phyloP scores from a whole-genome alignment of 1,139 yeast genomes.

The Yamadazyma sp. region DNA sequence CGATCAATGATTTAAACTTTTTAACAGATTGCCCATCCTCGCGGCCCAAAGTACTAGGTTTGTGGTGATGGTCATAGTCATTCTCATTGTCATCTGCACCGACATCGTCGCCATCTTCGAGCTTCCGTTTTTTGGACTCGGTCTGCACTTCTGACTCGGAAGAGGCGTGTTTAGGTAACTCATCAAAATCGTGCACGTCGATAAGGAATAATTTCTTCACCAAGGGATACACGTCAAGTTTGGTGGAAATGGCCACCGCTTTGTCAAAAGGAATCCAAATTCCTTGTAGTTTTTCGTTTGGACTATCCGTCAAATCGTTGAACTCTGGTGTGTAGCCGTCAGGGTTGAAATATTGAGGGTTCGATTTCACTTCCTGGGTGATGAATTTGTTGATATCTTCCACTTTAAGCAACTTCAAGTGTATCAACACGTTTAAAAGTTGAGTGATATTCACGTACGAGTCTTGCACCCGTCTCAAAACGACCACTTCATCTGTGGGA shows the following conservation, averaged over 20 bases:
- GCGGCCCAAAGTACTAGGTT: background rate
- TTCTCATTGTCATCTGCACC: too few relatives aligned
- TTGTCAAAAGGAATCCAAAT: conserved; percentile 48
- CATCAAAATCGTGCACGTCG: conserved; percentile 48
- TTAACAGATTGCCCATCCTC: conserved; percentile 7
- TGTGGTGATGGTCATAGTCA: too few relatives aligned
- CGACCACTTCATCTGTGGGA: conserved; percentile 15
- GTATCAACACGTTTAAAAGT: conserved; percentile 33
- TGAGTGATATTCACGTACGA: conserved; percentile 45
- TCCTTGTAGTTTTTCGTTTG: conserved; percentile 30
- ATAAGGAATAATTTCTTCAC: conserved; percentile 41
- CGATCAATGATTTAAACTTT: conserved; percentile 13
- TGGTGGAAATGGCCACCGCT: conserved; percentile 41
- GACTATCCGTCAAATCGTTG: conserved; percentile 32
- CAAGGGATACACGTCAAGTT: conserved; percentile 43
- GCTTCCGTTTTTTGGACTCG: conserved; percentile 2
- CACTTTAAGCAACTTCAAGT: conserved; percentile 25
- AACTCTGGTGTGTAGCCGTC: conserved; percentile 25
- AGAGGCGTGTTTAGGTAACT: conserved; percentile 27
- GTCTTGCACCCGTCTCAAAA: conserved; percentile 47
- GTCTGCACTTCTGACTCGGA: background rate
- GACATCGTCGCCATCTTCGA: background rate
- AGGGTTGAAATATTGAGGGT: conserved; percentile 27
- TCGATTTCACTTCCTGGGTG: conserved; percentile 33
- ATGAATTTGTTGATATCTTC: conserved; percentile 31